Conservation (phyloP, 768 basidiomycete genomes). For the Leccinum rimulosum region DNA sequence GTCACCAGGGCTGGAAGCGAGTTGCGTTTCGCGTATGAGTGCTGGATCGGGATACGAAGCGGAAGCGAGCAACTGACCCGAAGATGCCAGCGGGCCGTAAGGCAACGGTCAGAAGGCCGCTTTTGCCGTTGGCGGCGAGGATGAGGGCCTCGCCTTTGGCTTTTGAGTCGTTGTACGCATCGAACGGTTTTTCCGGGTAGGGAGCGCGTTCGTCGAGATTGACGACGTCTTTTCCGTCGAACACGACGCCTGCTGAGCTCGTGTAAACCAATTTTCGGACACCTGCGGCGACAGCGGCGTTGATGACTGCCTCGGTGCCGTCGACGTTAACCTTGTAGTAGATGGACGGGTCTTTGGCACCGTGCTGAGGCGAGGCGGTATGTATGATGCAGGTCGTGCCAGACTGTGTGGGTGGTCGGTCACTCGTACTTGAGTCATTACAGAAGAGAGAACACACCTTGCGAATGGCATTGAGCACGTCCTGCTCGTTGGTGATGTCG, state of each 20-base stretch:
- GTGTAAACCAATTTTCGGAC: conserved; percentile 93
- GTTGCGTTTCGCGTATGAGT: neutral
- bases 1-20: conserved; percentile 73
- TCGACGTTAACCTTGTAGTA: conserved; percentile 95
- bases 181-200: conserved; percentile 69
- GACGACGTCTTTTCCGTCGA: conserved; percentile 76
- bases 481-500: conserved; percentile 78
- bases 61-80: conserved; percentile 53
- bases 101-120: conserved; percentile 83
- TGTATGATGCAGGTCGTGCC: conserved; percentile 91
- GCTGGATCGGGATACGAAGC: neutral
- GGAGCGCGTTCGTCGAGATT: conserved; percentile 87
- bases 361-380: conserved; percentile 84
- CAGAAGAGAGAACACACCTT: conserved; percentile 48
- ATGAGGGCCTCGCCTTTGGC: conserved; percentile 83
- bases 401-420: conserved; percentile 42
- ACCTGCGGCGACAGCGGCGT: conserved; percentile 67
- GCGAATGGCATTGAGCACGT: conserved; percentile 68
- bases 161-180: conserved; percentile 95
- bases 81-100: conserved; percentile 94
- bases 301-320: conserved; percentile 83
- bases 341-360: conserved; percentile 60
- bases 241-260: conserved; percentile 87
- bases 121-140: conserved; percentile 81
- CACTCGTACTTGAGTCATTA: neutral